phyloP scores from a whole-genome alignment of 179 eudicot species.

The Camellia oleifera region DNA sequence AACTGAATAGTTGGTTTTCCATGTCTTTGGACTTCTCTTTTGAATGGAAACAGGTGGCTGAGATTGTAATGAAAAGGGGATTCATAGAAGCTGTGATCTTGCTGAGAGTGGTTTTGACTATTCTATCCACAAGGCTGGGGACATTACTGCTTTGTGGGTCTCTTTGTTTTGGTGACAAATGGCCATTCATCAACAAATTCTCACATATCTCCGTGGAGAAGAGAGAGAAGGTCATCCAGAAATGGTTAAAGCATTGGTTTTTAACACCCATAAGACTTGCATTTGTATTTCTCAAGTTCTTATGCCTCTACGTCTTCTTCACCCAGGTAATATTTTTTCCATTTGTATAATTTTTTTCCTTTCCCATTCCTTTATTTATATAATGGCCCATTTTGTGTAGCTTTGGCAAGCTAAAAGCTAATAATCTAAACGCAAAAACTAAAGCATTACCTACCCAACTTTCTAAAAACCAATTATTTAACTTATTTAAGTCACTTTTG shows the following conservation, averaged over 20 bases:
- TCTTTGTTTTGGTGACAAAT: slow-evolving; percentile 34
- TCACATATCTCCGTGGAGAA: slow-evolving; percentile 34
- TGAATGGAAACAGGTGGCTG: slow-evolving; percentile 39
- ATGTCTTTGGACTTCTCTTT: not conserved
- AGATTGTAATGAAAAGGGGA: slow-evolving; percentile 24
- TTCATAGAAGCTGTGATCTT: slow-evolving; percentile 43
- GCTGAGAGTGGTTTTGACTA: slow-evolving; percentile 32
- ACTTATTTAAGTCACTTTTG: too few species aligned
- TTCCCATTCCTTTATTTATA: too few species aligned
- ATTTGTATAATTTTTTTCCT: not conserved
- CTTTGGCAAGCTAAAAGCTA: too few species aligned
- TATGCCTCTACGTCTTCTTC: slow-evolving; percentile 37
- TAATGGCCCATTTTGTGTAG: not conserved
- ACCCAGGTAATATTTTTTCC: slow-evolving; percentile 28
- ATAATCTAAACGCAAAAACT: too few species aligned
- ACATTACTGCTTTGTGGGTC: slow-evolving; percentile 55
- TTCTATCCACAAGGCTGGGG: slow-evolving; percentile 55
- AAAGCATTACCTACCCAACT: too few species aligned
- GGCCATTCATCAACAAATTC: slow-evolving; percentile 58
- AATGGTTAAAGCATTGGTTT: slow-evolving; percentile 46
- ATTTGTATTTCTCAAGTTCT: slow-evolving; percentile 37
- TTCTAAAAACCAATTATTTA: too few species aligned
- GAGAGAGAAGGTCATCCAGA: slow-evolving; percentile 51
- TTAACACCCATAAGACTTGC: slow-evolving; percentile 35
- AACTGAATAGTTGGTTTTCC: too few species aligned